Evolutionary conservation across 805 yeast species (phyloP).

Genomic region (Wickerhamiella kurtzmanii): DNA sequence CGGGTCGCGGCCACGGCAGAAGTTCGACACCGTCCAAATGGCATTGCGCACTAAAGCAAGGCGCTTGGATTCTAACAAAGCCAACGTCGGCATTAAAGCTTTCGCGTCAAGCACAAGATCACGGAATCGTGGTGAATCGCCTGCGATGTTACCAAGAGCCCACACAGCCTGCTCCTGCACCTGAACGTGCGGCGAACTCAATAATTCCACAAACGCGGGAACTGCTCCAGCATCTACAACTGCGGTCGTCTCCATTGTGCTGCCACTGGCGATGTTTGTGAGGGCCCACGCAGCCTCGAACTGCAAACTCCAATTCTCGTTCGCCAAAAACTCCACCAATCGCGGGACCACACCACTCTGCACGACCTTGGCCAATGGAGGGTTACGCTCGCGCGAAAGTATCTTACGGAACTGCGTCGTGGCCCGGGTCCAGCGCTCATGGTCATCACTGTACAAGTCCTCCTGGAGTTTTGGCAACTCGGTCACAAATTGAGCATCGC

Average conservation of each 20-base stretch:
- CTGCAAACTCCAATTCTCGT: slow-evolving; percentile 68
- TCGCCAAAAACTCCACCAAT: slow-evolving; percentile 69
- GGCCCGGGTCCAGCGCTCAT: slow-evolving; percentile 72
- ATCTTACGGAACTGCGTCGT: slow-evolving; percentile 89
- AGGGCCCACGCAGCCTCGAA: slow-evolving; percentile 99
- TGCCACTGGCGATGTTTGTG: slow-evolving; percentile 93
- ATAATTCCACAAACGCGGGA: slow-evolving; percentile 72
- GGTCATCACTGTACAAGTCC: slow-evolving; percentile 58
- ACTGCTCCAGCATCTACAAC: slow-evolving; percentile 93
- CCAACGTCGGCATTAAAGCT: slow-evolving; percentile 80
- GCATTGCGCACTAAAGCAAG: slow-evolving; percentile 82
- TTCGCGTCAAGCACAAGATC: slow-evolving; percentile 74
- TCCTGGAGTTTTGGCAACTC: slow-evolving; percentile 75
- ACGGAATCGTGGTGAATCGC: slow-evolving; percentile 83
- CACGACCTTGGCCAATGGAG: slow-evolving; percentile 89
- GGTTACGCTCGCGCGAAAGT: slow-evolving; percentile 84
- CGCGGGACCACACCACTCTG: slow-evolving; percentile 88
- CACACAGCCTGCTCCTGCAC: slow-evolving; percentile 98
- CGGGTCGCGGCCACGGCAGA: slow-evolving; percentile 93
- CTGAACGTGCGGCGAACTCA: slow-evolving; percentile 70
- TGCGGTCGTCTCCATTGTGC: slow-evolving; percentile 72
- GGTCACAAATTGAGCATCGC: slow-evolving; percentile 18
- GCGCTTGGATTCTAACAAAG: slow-evolving; percentile 69
- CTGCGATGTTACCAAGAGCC: slow-evolving; percentile 99
- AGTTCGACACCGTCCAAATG: slow-evolving; percentile 92